phyloP scores from a whole-genome alignment of 352 stramenopile species.

The Phytophthora ohioensis region DNA sequence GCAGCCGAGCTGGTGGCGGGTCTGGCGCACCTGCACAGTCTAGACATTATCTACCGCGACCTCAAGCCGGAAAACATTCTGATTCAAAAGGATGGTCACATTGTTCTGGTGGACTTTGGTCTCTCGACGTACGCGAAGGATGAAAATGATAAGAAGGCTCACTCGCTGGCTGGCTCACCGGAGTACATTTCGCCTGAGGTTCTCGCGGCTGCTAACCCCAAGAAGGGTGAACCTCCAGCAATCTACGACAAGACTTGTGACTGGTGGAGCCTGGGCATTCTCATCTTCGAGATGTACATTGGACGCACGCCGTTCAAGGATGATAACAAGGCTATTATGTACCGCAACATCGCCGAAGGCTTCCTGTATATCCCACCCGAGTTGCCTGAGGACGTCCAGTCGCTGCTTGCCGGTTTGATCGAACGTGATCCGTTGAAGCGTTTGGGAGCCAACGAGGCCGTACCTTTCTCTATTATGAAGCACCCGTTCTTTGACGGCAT shows the following conservation, averaged over 20 bases:
- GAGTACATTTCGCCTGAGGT: conserved; percentile 96
- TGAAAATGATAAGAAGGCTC: conserved; percentile 57
- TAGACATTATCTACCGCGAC: conserved; percentile 91
- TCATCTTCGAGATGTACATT: conserved; percentile 93
- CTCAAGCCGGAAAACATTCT: conserved; percentile 94
- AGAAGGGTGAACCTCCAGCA: conserved; percentile 44
- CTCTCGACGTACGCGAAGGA: conserved; percentile 85
- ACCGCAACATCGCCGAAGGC: conserved; percentile 91
- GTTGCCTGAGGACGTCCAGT: conserved; percentile 75
- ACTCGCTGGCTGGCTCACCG: conserved; percentile 81
- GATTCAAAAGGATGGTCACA: conserved; percentile 89
- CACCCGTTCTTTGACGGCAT: conserved; percentile 90
- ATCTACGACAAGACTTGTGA: conserved; percentile 87
- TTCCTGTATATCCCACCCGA: conserved; percentile 83
- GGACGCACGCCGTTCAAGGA: conserved; percentile 94
- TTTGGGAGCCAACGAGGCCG: conserved; percentile 76
- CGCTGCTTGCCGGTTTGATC: conserved; percentile 81
- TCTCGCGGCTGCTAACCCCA: conserved; percentile 65
- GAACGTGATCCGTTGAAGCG: conserved; percentile 77
- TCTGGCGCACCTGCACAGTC: conserved; percentile 88
- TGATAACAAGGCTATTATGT: conserved; percentile 92
- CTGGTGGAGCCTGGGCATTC: conserved; percentile 92
- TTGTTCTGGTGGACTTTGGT: conserved; percentile 92
- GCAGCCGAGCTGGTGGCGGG: conserved; percentile 85
- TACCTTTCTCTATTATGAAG: conserved; percentile 91